These are phyloP conservation scores for Dryas octopetala DNA, from an alignment of 306 rosid species.

Conservation along the genomic window DNA sequence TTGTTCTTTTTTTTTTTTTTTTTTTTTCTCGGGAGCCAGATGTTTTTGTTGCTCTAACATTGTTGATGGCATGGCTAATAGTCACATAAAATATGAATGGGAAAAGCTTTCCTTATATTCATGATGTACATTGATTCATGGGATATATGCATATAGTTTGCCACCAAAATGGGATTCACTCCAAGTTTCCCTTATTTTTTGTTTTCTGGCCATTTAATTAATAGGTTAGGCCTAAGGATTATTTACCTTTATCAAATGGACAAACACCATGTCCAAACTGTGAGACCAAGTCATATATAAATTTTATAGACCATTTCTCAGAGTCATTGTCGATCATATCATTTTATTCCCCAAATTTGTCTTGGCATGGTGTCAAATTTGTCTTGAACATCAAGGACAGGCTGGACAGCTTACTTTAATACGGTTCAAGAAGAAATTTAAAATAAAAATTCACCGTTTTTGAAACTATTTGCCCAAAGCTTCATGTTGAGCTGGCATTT, in stretches of 20 bases:
- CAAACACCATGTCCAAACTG: not conserved
- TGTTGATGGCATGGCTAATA: no score
- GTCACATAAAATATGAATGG: no score
- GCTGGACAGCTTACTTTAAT: not conserved
- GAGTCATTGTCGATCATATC: not conserved
- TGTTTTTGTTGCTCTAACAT: no score
- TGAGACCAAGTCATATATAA: not conserved
- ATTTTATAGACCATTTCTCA: not conserved
- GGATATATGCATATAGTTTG: not conserved
- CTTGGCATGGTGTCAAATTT: not conserved
- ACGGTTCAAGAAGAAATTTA: not conserved
- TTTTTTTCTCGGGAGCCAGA: no score
- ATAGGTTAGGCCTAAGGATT: not conserved
- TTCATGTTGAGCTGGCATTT: not conserved
- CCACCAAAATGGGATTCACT: not conserved
- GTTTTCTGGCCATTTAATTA: not conserved
- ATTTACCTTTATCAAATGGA: not conserved
- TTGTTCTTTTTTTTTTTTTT: not conserved
- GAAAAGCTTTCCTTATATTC: not conserved
- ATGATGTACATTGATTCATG: not conserved
- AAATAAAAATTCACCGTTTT: not conserved
- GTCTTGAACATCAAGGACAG: not conserved
- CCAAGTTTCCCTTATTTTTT: not conserved
- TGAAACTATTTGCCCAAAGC: not conserved
- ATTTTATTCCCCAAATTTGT: not conserved